phyloP scores from a whole-genome alignment of 345 rosid genomes.

The Euclidium syriacum region DNA sequence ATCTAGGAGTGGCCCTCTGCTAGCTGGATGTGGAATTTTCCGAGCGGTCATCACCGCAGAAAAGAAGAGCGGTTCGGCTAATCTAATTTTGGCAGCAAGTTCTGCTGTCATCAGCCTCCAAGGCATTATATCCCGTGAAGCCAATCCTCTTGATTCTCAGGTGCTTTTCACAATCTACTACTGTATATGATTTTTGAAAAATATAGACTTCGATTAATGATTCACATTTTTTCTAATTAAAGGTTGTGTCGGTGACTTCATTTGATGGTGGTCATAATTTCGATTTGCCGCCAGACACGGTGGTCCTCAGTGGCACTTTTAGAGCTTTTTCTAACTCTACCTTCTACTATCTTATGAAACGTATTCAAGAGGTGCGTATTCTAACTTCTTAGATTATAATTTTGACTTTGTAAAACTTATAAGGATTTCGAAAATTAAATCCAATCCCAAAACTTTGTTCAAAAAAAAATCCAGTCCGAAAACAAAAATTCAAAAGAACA shows the following conservation, averaged over 20 bases:
- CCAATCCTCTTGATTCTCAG: constrained; percentile 80
- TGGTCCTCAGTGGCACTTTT: constrained; percentile 69
- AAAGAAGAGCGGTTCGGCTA: constrained; percentile 26
- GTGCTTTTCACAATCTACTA: constrained; percentile 18
- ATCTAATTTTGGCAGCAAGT: constrained; percentile 67
- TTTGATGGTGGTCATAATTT: constrained; percentile 57
- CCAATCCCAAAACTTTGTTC: too few relatives aligned
- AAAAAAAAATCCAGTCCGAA: too few relatives aligned
- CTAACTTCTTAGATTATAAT: not conserved
- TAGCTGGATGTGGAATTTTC: constrained; percentile 91
- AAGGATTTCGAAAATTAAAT: too few relatives aligned
- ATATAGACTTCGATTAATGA: not conserved
- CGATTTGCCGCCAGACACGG: constrained; percentile 42
- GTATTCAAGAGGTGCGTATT: constrained; percentile 58
- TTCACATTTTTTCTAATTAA: not conserved
- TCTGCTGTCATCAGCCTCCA: constrained; percentile 78
- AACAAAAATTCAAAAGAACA: too few relatives aligned
- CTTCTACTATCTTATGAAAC: constrained; percentile 55
- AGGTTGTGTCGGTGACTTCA: constrained; percentile 82
- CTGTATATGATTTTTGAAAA: not conserved
- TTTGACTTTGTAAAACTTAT: too few relatives aligned
- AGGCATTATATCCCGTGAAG: constrained; percentile 83
- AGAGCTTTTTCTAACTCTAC: constrained; percentile 78
- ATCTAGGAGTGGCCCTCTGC: constrained; percentile 79
- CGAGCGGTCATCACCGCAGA: constrained; percentile 46